Evolutionary conservation across 106 monocot species (phyloP).

Genomic region (Dactylorhiza incarnata): DNA sequence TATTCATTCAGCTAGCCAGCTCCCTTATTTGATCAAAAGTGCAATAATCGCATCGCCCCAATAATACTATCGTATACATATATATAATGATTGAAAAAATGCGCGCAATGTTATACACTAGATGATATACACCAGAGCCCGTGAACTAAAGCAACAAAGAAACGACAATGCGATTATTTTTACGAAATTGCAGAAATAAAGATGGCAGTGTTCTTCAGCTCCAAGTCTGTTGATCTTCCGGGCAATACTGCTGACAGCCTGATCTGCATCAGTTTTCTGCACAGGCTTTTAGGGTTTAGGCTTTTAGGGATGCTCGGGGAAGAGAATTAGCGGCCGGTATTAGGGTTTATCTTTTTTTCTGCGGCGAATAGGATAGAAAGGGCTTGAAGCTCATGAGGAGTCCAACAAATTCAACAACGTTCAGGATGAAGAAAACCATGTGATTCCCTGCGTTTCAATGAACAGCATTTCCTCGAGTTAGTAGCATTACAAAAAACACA

Average conservation of each 20-base stretch:
- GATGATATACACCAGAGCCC: neutral
- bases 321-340: too few relatives aligned
- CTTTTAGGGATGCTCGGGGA: too few relatives aligned
- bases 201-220: neutral
- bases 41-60: too few relatives aligned
- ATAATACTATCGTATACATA: too few relatives aligned
- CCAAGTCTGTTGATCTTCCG: too few relatives aligned
- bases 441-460: constrained; percentile 12
- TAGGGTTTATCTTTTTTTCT: neutral
- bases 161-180: neutral
- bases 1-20: too few relatives aligned
- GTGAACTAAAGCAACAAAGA: neutral
- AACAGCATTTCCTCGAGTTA: neutral
- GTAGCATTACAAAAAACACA: neutral
- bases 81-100: neutral
- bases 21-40: too few relatives aligned
- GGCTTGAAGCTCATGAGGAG: constrained; percentile 21
- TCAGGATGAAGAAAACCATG: constrained; percentile 21
- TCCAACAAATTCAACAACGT: constrained; percentile 9
- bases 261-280: too few relatives aligned
- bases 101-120: neutral
- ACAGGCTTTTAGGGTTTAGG: neutral
- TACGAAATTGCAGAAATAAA: neutral
- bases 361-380: constrained; percentile 5
- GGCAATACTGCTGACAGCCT: too few relatives aligned